phyloP scores from a whole-genome alignment of 1,284 basidiomycete genomes.

The Sphaerobolus stellatus region DNA sequence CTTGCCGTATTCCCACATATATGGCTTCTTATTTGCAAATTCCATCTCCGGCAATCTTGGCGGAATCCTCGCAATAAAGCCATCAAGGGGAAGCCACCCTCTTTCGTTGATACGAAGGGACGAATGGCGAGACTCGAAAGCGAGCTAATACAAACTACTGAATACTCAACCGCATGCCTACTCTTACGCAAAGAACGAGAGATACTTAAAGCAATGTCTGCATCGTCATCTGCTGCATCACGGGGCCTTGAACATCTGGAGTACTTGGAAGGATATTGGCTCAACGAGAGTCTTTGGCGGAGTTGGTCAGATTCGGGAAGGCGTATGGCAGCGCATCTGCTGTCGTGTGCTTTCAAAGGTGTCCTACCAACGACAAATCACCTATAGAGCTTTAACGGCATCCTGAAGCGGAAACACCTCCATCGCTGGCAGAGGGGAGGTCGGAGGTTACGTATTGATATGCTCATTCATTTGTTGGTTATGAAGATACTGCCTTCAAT shows the following conservation, averaged over 20 bases:
- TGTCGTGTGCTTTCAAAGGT: conserved; percentile 20
- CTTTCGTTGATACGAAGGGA: conserved; percentile 12
- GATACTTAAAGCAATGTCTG: background rate
- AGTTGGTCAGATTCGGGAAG: conserved; percentile 14
- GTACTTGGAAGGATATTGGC: conserved; percentile 11
- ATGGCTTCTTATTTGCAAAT: conserved; percentile 37
- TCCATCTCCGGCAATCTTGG: conserved; percentile 42
- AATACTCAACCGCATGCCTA: background rate
- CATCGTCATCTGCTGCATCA: background rate
- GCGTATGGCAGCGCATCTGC: background rate
- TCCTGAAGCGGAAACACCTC: conserved; percentile 34
- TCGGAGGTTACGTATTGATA: conserved; percentile 28
- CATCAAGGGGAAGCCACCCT: conserved; percentile 15
- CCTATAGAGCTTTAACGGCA: conserved; percentile 39
- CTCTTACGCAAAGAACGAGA: background rate
- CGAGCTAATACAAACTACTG: background rate
- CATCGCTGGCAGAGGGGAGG: conserved; percentile 27
- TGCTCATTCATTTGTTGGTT: conserved; percentile 15
- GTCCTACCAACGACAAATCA: conserved; percentile 40
- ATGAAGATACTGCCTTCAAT: background rate
- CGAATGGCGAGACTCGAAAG: background rate
- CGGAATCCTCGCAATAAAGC: conserved; percentile 27
- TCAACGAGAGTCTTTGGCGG: conserved; percentile 8
- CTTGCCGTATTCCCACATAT: conserved; percentile 28
- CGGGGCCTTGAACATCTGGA: background rate